Evolutionary conservation across 495 filamentous ascomycete species (phyloP), one percentile per base, ranked within the genome.

Genomic region (Penicillium goetzii): DNA sequence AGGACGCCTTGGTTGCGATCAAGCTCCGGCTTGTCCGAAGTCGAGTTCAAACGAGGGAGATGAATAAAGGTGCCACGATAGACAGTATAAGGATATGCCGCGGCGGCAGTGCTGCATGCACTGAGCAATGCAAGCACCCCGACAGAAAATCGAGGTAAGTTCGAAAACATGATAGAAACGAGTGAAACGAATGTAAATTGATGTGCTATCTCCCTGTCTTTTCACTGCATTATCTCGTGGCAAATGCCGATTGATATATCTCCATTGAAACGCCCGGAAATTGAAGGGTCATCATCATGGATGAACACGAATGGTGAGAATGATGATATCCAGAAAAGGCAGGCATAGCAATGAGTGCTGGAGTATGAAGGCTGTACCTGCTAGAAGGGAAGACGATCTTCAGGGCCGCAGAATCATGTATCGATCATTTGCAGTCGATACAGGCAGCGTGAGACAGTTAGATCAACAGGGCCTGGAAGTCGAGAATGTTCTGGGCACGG

Each of bases 1-100:
- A 95, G 75, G 3, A 84, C 88, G 10, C 87, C 82, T 58, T 85
- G 74, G 53, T 86, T 72, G 19, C 77, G 72, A 28, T 62, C 61
- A 1, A 81, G 68, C 38, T 67, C 61, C n/a, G 72, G 70, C 5
- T 53, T 45, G 8, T 63, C 67, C 23, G 36, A 40, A 52, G 38
- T 64, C 7, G 59, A 70, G 36, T 57, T 69, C 7, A 50, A 65
- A 17, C 56, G 69, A n/a, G 82, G 79, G 4, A 80, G 73, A 40
- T 80, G 71, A 40, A 84, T 74, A 61, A 83, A 83, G 9, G 78
- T 83, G 49, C 82, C 81, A 10, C 70, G 69, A 67, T 79, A 84
- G 43, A 84, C 47, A 3, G 68, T 78, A 41, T 71, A 73, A 10
- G 60, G 51, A 58, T 17, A 60, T 14, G 56, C 10, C 10, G n/a